These are phyloP conservation scores for Chernovozyma sophiae-reginae DNA, from an alignment of 1,139 yeast species.

Conservation along the genomic window DNA sequence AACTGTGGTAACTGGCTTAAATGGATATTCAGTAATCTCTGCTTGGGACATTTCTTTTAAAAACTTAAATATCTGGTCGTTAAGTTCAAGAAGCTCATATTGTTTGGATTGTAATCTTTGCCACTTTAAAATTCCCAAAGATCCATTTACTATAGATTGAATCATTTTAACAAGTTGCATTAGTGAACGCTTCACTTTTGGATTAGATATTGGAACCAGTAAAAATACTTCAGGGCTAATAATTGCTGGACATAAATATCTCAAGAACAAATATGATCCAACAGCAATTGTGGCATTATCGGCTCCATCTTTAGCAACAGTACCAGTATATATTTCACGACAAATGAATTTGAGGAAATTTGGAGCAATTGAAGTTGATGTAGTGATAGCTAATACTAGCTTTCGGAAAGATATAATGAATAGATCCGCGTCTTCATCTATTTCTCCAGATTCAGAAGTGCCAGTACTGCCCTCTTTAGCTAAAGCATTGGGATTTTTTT, in stretches of 20 bases:
- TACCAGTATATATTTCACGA: conserved; percentile 62
- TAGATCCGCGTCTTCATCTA: conserved; percentile 39
- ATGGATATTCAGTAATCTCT: conserved; percentile 24
- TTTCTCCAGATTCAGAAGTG: conserved; percentile 25
- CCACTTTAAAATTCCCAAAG: conserved; percentile 57
- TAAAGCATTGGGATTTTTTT: conserved; percentile 28
- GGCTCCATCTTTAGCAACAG: conserved; percentile 63
- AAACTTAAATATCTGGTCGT: conserved; percentile 44
- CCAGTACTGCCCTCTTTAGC: conserved; percentile 8
- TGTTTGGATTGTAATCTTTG: conserved; percentile 43
- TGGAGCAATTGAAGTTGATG: conserved; percentile 60
- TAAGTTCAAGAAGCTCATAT: conserved; percentile 43
- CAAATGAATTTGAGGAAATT: conserved; percentile 72
- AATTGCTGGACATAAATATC: conserved; percentile 88
- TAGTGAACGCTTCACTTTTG: conserved; percentile 62
- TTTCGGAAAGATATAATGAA: conserved; percentile 57
- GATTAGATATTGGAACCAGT: conserved; percentile 42
- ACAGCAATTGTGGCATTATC: conserved; percentile 63
- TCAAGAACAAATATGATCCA: conserved; percentile 81
- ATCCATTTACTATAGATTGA: conserved; percentile 85
- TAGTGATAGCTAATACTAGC: conserved; percentile 59
- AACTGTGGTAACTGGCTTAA: conserved; percentile 17
- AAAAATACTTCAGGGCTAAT: conserved; percentile 76
- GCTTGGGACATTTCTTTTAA: conserved; percentile 27
- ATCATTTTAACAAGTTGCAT: conserved; percentile 81